Evolutionary conservation across 2,329 filamentous ascomycete species (phyloP), one percentile per base, ranked within the genome.

Genomic region (Lasiodiplodia hormozganensis): DNA sequence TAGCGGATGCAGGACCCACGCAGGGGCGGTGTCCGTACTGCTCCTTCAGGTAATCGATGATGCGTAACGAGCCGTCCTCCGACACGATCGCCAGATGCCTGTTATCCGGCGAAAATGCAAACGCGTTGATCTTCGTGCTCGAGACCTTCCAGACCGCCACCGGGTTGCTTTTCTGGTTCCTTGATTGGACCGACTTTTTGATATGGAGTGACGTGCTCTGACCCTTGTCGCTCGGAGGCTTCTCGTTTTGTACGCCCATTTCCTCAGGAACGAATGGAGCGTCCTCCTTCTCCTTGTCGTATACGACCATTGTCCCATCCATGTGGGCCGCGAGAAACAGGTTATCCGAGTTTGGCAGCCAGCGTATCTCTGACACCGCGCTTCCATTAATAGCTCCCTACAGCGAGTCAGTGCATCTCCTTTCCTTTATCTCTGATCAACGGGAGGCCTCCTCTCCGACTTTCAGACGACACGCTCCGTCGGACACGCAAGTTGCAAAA

Each of bases 211-310:
- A 84, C 70, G 77, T 74, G 56, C 74, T 77, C 51, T 74, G 75
- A 47, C 76, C 77, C 51, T 76, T 77, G 23, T 81, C 77, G 21
- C 58, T 69, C 60, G 73, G 75, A 4, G 68, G 54, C 23, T 60
- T 58, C 40, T 69, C 62, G 72, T 57, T 67, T 52, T 23, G 67
- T 47, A 62, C 36, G 28, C 40, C 58, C 43, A 57, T 62, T 18
- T 72, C 72, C 76, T 97, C 93, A 0, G 91, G 86, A 3, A 88
- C 85, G 74, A 97, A 96, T 1, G 89, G 85, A 0, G 90, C 89
- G 77, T 97, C 94, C 71, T 97, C 94, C 77, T 96, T 97, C 76
- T 97, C 94, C 81, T 98, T 99, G 80, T 99, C 96, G 74, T 98
- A 99, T 1, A 98, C 93, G 2, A 99, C 87, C 54, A 99, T 80